A percentile compares a stretch with the other conserved stretches of the same genome.
Evolutionary conservation across 2,329 filamentous ascomycete species (phyloP).

Genomic region (Exophiala aquamarina): DNA sequence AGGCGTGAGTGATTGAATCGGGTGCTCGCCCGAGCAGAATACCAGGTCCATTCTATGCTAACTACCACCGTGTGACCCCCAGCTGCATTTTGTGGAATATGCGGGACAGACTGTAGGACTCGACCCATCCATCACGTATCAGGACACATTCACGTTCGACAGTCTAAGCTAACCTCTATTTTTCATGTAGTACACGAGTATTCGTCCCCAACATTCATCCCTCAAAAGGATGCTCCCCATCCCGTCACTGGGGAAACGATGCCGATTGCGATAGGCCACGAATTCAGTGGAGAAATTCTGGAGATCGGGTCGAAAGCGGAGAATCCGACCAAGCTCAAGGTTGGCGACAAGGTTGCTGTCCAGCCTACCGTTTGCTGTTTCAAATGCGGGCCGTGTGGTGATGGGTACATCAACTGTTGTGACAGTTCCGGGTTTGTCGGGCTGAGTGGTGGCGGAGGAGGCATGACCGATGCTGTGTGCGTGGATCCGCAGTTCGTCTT

Average conservation of each 20-base stretch:
- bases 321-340: slow-evolving; percentile 38
- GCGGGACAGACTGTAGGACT: slow-evolving; percentile 37
- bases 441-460: slow-evolving; percentile 52
- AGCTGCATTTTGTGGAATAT: slow-evolving; percentile 38
- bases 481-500: slow-evolving; percentile 51
- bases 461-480: slow-evolving; percentile 56
- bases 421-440: slow-evolving; percentile 56
- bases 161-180: not conserved
- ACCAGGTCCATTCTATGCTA: too few relatives aligned
- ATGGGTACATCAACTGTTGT: slow-evolving; percentile 59
- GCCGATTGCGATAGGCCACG: slow-evolving; percentile 64
- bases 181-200: slow-evolving; percentile 49
- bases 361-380: slow-evolving; percentile 62
- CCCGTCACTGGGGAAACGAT: slow-evolving; percentile 57
- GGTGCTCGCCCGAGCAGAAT: too few relatives aligned
- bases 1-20: slow-evolving; percentile 13
- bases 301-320: slow-evolving; percentile 56
- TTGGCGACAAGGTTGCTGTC: slow-evolving; percentile 59
- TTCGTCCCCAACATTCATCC: slow-evolving; percentile 50
- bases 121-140: not conserved
- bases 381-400: slow-evolving; percentile 55
- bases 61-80: slow-evolving; percentile 3
- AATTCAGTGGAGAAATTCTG: slow-evolving; percentile 61
- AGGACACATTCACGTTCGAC: not conserved
- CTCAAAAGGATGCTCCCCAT: slow-evolving; percentile 49